Base-by-base conservation (phyloP, 257 asterid species). In the Solanum bulbocastanum region DNA sequence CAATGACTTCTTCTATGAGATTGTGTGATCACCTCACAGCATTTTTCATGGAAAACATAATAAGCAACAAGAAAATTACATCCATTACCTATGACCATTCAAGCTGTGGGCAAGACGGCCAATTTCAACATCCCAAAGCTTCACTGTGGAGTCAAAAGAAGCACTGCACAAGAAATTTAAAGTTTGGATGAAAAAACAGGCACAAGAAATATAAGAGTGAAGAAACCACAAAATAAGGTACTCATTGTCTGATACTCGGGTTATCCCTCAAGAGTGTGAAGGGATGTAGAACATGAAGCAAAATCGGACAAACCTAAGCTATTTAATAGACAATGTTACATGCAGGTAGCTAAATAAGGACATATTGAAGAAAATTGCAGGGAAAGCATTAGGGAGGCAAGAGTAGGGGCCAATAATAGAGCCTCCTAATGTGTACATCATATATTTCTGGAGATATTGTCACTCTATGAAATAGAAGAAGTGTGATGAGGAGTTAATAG, bases 131-230 rank as follows among this genome's bases (percentile, higher is more conserved):
- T 96, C 95, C 99, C 99, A 96, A 69, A 97, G 93, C 95, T 96
- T 96, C 91, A 96, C 94, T 46, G 99, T 94, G 81, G 99, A 97
- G 93, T 97, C 99, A 86, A 96, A 96, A 76, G 99, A 97, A 85
- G 99, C 99, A 86, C 99, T 97, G 92, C 65, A 76, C 86, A 81
- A 49, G 66, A 86, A 32, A 82, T 66, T 22, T 65, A 72, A 86
- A 73, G 86, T 49, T 82, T 22, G 25, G 12, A 20, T 8, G 39
- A 16, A 82, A 82, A 27, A 82, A 10, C 35, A 68, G 79, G 87
- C 87, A 27, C 18, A 87, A 14, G 62, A 25, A 32, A 81, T 62
- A 40, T 30, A 27, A 30, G 86, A 82, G 65, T 82, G 65, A 32
- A 30, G 69, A 10, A 56, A 49, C 44, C n/a, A 82, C 86, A 82